phyloP scores from a whole-genome alignment of 306 rosid species.

The Geum urbanum region DNA sequence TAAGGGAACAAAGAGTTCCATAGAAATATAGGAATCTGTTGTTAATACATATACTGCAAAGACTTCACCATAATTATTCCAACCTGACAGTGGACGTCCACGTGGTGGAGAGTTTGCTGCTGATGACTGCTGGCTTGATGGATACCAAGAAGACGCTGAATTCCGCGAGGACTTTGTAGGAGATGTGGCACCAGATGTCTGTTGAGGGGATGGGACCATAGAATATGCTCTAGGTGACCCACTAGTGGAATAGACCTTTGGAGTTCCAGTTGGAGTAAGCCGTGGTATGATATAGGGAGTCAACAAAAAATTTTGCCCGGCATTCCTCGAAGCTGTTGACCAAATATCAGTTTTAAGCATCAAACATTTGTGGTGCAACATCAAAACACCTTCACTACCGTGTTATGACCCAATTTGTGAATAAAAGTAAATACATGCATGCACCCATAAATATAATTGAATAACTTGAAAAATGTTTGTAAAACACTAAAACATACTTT shows the following conservation, averaged over 20 bases:
- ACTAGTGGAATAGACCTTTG: constrained; percentile 63
- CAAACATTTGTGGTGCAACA: neutral
- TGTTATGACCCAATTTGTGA: neutral
- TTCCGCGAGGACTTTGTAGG: constrained; percentile 62
- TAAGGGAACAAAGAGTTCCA: neutral
- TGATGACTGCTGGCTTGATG: constrained; percentile 98
- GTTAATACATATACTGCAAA: neutral
- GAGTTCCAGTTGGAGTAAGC: constrained; percentile 92
- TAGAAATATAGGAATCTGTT: constrained; percentile 7
- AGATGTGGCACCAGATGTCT: constrained; percentile 67
- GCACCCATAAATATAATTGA: no score
- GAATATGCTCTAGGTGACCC: constrained; percentile 85
- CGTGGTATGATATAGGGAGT: constrained; percentile 89
- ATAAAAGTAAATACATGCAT: neutral
- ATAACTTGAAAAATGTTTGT: no score
- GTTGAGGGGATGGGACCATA: constrained; percentile 58
- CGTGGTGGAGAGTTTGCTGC: constrained; percentile 98
- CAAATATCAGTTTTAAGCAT: neutral
- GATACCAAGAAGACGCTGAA: constrained; percentile 72
- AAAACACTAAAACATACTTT: no score
- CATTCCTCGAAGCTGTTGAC: constrained; percentile 53
- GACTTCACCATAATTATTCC: constrained; percentile 15
- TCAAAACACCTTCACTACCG: neutral
- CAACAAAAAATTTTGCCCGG: constrained; percentile 55
- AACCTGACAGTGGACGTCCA: constrained; percentile 61